Evolutionary conservation across 2,329 filamentous ascomycete genomes (phyloP), one percentile per base, ranked within the genome.

Genomic region (Rhytidhysteron rufulum): DNA sequence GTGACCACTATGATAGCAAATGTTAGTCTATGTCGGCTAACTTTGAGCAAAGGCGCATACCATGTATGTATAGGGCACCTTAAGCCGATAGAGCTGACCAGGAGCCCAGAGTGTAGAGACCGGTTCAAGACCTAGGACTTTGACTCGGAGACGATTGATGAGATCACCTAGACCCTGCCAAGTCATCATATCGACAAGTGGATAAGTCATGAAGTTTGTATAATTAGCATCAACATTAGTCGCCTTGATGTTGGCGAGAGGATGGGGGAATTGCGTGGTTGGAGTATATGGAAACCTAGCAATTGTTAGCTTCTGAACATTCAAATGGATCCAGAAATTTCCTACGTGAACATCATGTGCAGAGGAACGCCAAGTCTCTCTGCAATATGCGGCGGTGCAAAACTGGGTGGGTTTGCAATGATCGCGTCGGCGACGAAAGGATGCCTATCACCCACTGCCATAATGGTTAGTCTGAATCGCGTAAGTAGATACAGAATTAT

Each of bases 341-440:
- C 82, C 60, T 72, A 86, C 43, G 89, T 95, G 67, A 95, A 95
- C 86, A 95, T 94, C 66, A 95, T 80, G 53, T 89, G 85, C 13
- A 88, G 58, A 0, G 85, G 85, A 18, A 88, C 80, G 0, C 83
- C 84, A 46, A 88, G 62, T 58, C 85, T 85, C 65, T 89, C 83
- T 1, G 85, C 85, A 45, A 85, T 78, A 53, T 89, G 85, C 4
- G 88, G 74, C 49, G 88, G 85, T 0, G 83, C 85, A 60, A 88
- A 88, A 54, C 83, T 87, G 0, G 85, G 85, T 3, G 85, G 85
- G 44, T 89, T 89, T 3, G 85, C 85, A 50, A 89, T 87, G 48
- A 89, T 88, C 35, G 80, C 83, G 62, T 89, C 88, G 0, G 88
- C 88, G 24, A 95, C 80, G 58, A 95, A 95, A 0, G 87, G 86